Evolutionary conservation across 139 green algal genomes (phyloP).

Genomic region (Chlorella vulgaris): DNA sequence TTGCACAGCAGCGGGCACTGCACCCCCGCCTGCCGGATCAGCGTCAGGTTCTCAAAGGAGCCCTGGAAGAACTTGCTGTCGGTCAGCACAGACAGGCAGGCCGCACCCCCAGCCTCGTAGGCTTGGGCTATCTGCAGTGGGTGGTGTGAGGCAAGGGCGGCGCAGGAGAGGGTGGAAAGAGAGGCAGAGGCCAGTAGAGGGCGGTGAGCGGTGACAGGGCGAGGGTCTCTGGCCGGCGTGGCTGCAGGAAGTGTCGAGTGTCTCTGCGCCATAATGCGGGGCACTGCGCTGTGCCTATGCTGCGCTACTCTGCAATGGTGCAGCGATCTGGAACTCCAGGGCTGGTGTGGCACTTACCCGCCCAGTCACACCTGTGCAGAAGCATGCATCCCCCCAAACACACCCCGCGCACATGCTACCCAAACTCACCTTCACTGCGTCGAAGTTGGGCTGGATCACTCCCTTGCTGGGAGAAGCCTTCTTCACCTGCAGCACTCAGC

Average conservation of each 20-base stretch:
- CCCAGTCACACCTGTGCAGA: too few relatives aligned
- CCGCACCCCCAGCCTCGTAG: constrained; percentile 95
- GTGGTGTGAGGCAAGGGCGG: too few relatives aligned
- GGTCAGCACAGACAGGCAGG: constrained; percentile 96
- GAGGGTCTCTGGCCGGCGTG: too few relatives aligned
- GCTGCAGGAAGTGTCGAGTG: too few relatives aligned
- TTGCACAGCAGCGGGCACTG: constrained; percentile 97
- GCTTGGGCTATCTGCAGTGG: constrained; percentile 75
- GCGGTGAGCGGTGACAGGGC: too few relatives aligned
- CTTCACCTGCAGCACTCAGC: constrained; percentile 84
- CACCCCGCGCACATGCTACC: neutral
- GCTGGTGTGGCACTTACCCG: too few relatives aligned
- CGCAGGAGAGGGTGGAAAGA: neutral
- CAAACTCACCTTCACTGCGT: constrained; percentile 75
- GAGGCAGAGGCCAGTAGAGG: too few relatives aligned
- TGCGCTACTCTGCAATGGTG: too few relatives aligned
- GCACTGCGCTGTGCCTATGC: too few relatives aligned
- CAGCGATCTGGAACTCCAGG: too few relatives aligned
- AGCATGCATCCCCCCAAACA: too few relatives aligned
- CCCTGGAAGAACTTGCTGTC: constrained; percentile 96
- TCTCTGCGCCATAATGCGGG: too few relatives aligned
- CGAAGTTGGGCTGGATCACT: constrained; percentile 96
- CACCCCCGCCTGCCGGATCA: constrained; percentile 81
- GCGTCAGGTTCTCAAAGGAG: constrained; percentile 80
- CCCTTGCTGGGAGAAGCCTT: constrained; percentile 96